Evolutionary conservation across 129 eudicot genomes (phyloP).

Genomic region (Rutidosis leptorrhynchoides): DNA sequence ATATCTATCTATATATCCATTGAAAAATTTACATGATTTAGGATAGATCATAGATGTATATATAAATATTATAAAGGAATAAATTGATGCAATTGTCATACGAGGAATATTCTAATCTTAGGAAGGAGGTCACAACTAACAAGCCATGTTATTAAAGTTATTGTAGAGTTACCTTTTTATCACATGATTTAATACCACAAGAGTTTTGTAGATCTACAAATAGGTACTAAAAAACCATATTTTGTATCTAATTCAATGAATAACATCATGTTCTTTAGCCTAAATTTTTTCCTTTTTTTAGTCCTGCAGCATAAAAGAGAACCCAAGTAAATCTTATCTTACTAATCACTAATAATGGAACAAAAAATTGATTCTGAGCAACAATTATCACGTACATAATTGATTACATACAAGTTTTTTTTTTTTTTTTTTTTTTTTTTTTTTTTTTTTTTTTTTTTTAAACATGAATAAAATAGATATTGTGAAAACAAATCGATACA

Average conservation of each 20-base stretch:
- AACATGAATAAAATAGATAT: too few relatives aligned
- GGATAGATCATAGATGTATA: neutral
- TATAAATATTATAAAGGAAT: constrained; percentile 17
- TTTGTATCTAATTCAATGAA: constrained; percentile 22
- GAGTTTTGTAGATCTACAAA: constrained; percentile 20
- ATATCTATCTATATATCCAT: neutral
- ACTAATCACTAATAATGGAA: neutral
- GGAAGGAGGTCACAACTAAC: constrained; percentile 29
- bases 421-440: too few relatives aligned
- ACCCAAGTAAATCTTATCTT: neutral
- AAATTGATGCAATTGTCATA: constrained; percentile 25
- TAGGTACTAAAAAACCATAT: constrained; percentile 16
- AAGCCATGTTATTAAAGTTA: constrained; percentile 34
- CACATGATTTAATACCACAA: constrained; percentile 19
- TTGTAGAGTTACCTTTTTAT: constrained; percentile 18
- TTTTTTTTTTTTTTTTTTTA: too few relatives aligned
- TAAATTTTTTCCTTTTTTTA: neutral
- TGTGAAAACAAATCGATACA: too few relatives aligned
- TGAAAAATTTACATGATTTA: neutral
- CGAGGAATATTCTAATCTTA: constrained; percentile 17
- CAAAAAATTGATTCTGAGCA: neutral
- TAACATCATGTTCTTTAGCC: constrained; percentile 1
- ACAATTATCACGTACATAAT: neutral
- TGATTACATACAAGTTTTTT: neutral
- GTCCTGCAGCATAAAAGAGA: neutral